Evolutionary conservation across 1,139 yeast genomes (phyloP), one percentile per base, ranked within the genome.

Genomic region (Hemisphaericaspora subhashii): DNA sequence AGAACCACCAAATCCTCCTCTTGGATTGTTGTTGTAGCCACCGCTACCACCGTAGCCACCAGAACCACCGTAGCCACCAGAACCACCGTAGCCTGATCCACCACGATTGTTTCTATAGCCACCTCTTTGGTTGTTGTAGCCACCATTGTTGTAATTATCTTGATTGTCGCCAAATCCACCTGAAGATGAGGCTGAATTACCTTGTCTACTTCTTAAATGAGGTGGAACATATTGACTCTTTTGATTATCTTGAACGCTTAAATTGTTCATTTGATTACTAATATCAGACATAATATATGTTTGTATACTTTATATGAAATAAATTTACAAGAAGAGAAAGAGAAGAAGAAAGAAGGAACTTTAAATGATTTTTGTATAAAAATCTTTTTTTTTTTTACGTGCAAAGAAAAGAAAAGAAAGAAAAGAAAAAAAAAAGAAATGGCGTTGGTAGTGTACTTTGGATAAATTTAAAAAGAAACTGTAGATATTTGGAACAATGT

Each of bases 161-260:
- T n/a, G n/a, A n/a, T n/a, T n/a, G n/a, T n/a, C n/a, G n/a, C n/a
- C n/a, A n/a, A n/a, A n/a, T n/a, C n/a, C 32, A 15, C 33, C 41
- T 29, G 40, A 38, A 29, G 46, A 16, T 17, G 33, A 22, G 14
- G 39, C 32, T n/a, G n/a, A n/a, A 23, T 51, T 51, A 24, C 48
- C 51, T 31, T 59, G 57, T 49, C 66, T 60, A 49, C 63, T 60
- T 47, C 83, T 74, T 52, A 79, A 71, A 62, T 81, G 88, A 47
- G 90, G 90, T 45, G 90, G 90, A 27, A 83, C 85, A 62, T 83
- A 83, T 41, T 64, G 67, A 13, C 52, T 48, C 17, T n/a, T n/a
- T 24, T 39, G 43, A 31, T 38, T 42, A 37, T 58, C 68, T 44
- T 56, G 57, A 39, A 69, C 69, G 37, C 71, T 66, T 47, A 69